Base-by-base conservation (phyloP, 768 basidiomycete genomes). In the Postia placenta region DNA sequence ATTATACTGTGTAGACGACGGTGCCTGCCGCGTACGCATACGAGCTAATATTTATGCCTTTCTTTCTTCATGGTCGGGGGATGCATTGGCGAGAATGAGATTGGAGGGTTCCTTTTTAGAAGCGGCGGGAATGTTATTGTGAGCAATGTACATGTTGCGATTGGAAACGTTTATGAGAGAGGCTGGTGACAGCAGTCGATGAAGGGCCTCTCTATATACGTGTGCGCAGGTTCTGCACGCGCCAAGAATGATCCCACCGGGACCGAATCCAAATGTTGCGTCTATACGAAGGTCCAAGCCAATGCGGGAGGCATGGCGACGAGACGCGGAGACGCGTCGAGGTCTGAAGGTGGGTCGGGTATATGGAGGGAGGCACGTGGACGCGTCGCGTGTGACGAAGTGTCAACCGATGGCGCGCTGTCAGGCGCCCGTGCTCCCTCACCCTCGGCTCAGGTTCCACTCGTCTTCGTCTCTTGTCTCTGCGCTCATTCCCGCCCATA, bases 1-100 rank as follows among this genome's bases (percentile, higher is more conserved):
- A 39, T 49, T 36, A 41, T 49, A 44, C 33, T 41, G 26, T 42
- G 40, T 22, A 47, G 48, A 49, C 42, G 48, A 27, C 43, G 48
- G 42, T 22, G 9, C 19, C 36, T 44, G 41, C 48, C 27, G 25
- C 38, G 47, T 42, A 26, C 25, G 25, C 42, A 30, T 45, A 36
- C 20, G 12, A 33, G 25, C n/a, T n/a, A 25, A 41, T 49, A 49
- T 42, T 42, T 49, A 42, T 49, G 17, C 15, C 7, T 39, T 6
- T 39, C 20, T 9, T 7, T 39, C 38, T 9, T 39, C 15, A 9
- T 7, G 7, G 38, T 17, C 19, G 38, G 6, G 7, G 38, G 38
- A 19, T 39, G 38, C 9, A 17, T 17, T 35, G 33, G n/a, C 9
- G 33, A 35, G 33, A n/a, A n/a, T n/a, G n/a, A n/a, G n/a, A n/a